These are phyloP conservation scores for Arachis stenosperma DNA, from an alignment of 306 rosid species.

Conservation along the genomic window DNA sequence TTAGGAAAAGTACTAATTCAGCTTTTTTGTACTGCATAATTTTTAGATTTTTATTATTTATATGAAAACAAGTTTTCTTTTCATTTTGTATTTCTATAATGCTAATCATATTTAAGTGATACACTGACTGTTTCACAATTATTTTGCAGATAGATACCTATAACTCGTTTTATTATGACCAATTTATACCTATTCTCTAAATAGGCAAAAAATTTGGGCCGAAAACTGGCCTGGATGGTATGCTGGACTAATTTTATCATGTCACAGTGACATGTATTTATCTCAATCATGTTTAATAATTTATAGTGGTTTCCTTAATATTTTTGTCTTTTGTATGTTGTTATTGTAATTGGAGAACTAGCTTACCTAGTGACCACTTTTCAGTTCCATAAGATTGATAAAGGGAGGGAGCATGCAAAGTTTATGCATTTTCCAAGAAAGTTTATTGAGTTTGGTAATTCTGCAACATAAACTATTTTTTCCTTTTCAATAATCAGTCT, in stretches of 20 bases:
- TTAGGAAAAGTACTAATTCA: not conserved
- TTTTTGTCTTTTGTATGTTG: no score
- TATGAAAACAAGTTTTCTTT: not conserved
- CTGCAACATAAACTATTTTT: not conserved
- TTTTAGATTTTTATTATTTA: not conserved
- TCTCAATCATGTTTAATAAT: no score
- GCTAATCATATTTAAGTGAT: slow-evolving; percentile 24
- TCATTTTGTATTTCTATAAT: slow-evolving; percentile 5
- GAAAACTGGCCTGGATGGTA: slow-evolving; percentile 99
- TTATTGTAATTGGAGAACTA: no score
- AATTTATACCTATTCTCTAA: slow-evolving; percentile 80
- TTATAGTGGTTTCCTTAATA: no score
- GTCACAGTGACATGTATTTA: not conserved
- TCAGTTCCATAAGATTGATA: slow-evolving; percentile 85
- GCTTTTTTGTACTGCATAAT: slow-evolving; percentile 6
- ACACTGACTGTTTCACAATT: slow-evolving; percentile 37
- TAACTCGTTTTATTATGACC: slow-evolving; percentile 88
- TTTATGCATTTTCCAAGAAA: slow-evolving; percentile 82
- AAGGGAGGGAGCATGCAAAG: slow-evolving; percentile 78
- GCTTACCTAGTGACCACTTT: slow-evolving; percentile 3
- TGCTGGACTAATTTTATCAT: slow-evolving; percentile 28
- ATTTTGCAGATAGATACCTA: slow-evolving; percentile 85
- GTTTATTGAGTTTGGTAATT: slow-evolving; percentile 76
- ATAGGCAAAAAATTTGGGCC: slow-evolving; percentile 93
- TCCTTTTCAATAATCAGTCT: not conserved